These are phyloP conservation scores for Jamesozyma piceae DNA, from an alignment of 805 yeast genomes.

Conservation along the genomic window DNA sequence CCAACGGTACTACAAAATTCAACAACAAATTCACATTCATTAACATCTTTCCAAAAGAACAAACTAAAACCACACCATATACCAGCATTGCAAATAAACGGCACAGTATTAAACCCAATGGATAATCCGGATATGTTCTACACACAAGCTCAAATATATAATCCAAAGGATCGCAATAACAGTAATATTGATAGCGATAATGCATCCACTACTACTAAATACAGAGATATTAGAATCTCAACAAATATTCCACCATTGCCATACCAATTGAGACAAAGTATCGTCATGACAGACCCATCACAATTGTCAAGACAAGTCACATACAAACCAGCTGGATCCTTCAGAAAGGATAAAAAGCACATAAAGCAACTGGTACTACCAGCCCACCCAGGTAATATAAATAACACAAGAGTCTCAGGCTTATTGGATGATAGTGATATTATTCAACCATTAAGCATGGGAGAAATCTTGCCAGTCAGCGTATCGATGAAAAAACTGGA, in stretches of 20 bases:
- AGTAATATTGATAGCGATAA: neutral
- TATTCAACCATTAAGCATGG: conserved; percentile 22
- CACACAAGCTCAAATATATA: conserved; percentile 6
- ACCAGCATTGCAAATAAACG: conserved; percentile 4
- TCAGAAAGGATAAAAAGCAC: conserved; percentile 24
- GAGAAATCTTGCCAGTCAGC: conserved; percentile 27
- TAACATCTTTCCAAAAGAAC: conserved; percentile 25
- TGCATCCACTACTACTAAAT: neutral
- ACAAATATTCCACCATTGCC: conserved; percentile 23
- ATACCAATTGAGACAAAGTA: conserved; percentile 51
- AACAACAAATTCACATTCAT: conserved; percentile 21
- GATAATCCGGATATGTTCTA: conserved; percentile 36
- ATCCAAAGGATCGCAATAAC: no score
- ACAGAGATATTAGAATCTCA: neutral
- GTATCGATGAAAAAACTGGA: conserved; percentile 17
- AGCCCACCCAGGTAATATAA: conserved; percentile 4
- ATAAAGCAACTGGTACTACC: neutral
- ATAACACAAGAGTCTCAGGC: conserved; percentile 21
- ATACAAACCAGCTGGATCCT: conserved; percentile 66
- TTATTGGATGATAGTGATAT: conserved; percentile 21
- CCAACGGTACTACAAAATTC: conserved; percentile 31
- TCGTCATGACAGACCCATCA: conserved; percentile 70
- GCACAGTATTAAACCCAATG: conserved; percentile 34
- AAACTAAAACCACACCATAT: conserved; percentile 23
- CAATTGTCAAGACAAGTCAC: conserved; percentile 43